Percentiles rank a stretch among this genome's conserved stretches.
Evolutionary conservation across 2,329 filamentous ascomycete species (phyloP).

Genomic region (Penicillium italicum): DNA sequence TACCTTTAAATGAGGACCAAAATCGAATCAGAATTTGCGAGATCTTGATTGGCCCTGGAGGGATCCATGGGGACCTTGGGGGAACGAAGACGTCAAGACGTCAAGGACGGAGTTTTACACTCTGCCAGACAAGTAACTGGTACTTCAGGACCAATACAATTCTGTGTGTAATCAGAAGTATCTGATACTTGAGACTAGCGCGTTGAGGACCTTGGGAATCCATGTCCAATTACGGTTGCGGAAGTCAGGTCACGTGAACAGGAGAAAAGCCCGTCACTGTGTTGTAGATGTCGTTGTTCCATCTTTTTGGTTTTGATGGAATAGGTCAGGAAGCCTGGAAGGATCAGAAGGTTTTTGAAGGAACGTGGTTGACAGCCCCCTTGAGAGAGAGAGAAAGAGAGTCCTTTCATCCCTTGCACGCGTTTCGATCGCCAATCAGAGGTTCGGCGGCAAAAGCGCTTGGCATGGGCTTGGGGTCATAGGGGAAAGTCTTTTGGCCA

Average conservation of each 20-base stretch:
- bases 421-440: conserved; percentile 19
- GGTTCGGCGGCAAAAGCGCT: conserved; percentile 14
- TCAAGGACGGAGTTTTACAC: conserved; percentile 14
- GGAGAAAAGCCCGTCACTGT: not conserved
- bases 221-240: conserved; percentile 16
- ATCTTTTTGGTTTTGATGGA: not conserved
- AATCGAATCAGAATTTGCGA: conserved; percentile 18
- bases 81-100: conserved; percentile 26
- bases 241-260: conserved; percentile 16
- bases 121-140: conserved; percentile 3
- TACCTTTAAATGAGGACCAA: not conserved
- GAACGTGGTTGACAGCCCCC: not conserved
- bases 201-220: conserved; percentile 35
- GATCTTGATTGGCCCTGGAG: not conserved
- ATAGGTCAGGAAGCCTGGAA: not conserved
- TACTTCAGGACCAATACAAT: conserved; percentile 2
- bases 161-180: conserved; percentile 5
- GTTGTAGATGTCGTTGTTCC: not conserved
- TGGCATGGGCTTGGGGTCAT: conserved; percentile 16
- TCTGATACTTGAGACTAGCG: conserved; percentile 9
- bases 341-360: not conserved
- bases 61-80: conserved; percentile 34
- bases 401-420: not conserved
- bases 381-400: not conserved
- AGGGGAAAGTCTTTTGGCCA: not conserved